These are phyloP conservation scores for Monosporascus sp. DNA, from an alignment of 2,329 filamentous ascomycete species.

Conservation along the genomic window DNA sequence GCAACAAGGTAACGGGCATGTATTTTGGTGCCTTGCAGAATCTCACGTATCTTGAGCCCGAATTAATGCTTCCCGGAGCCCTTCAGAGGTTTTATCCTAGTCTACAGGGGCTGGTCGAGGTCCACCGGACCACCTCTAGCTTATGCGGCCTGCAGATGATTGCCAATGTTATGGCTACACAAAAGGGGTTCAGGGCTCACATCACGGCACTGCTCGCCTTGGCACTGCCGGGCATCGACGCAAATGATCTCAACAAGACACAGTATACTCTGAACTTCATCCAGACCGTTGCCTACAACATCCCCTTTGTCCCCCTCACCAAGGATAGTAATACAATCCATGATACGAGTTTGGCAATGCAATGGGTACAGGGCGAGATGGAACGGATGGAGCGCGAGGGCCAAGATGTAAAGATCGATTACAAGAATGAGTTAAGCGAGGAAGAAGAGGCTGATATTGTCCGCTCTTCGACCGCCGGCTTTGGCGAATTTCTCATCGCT, in stretches of 20 bases:
- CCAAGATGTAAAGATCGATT: constrained; percentile 79
- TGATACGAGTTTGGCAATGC: constrained; percentile 72
- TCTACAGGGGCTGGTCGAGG: constrained; percentile 92
- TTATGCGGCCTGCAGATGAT: constrained; percentile 88
- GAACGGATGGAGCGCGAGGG: constrained; percentile 88
- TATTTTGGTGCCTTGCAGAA: constrained; percentile 87
- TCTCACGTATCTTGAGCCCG: constrained; percentile 83
- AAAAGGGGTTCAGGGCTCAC: constrained; percentile 95
- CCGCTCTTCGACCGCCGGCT: constrained; percentile 88
- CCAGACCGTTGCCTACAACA: constrained; percentile 91
- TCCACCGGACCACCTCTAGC: constrained; percentile 92
- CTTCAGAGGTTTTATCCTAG: constrained; percentile 95
- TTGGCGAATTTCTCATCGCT: constrained; percentile 86
- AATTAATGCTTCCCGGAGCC: constrained; percentile 86
- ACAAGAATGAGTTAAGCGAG: constrained; percentile 73
- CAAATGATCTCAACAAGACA: constrained; percentile 96
- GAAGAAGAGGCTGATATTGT: constrained; percentile 83
- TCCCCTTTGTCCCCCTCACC: constrained; percentile 81
- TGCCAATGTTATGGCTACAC: constrained; percentile 82
- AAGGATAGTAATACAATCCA: constrained; percentile 62
- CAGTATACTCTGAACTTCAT: constrained; percentile 92
- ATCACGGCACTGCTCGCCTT: constrained; percentile 91
- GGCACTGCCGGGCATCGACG: constrained; percentile 90
- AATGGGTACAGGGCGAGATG: constrained; percentile 93
- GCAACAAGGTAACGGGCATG: constrained; percentile 83